Evolutionary conservation across 495 filamentous ascomycete species (phyloP), one percentile per base, ranked within the genome.

Genomic region (Hypoxylon lienhwacheense): DNA sequence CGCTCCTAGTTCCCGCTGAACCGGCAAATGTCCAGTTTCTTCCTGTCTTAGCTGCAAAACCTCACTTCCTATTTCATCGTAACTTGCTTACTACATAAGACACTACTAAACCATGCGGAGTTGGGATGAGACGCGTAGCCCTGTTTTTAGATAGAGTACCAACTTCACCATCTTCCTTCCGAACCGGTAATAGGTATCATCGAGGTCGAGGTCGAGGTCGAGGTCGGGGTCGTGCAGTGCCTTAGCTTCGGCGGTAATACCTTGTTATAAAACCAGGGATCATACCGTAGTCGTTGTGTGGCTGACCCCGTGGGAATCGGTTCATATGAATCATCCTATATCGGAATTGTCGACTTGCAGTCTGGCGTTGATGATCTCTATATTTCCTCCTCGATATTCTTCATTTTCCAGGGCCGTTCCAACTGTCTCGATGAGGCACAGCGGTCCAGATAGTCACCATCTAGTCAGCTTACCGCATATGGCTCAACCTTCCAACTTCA

Each of bases 401-500:
- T 35, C 16, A 28, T 47, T 42, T 28, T 55, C 22, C 28, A 16
- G 19, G 15, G 16, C 21, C 20, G 34, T 28, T 19, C 33, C 19
- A 21, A 21, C 17, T 52, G 36, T 53, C 31, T 15, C 53, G 17
- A 40, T 41, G 35, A 56, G 53, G 58, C 52, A 47, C 47, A 37
- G 26, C 21, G 51, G 50, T 51, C 57, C 46, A 40, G 40, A 35
- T 50, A 28, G 41, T 47, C 17, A 45, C 44, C 24, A 20, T 57
- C 42, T 45, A 52, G 58, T 61, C 58, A 61, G 58, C 58, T 61
- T 61, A 61, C 58, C 47, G 52, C 50, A 61, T 61, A 51, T 34
- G 11, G 19, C 40, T 47, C 22, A 55, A 55, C 40, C 20, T 61
- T 16, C 39, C 39, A 51, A 46, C 26, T 35, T 51, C 34, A 33